These are phyloP conservation scores for Epichloe gansuensis DNA, from an alignment of 2,329 filamentous ascomycete genomes.

Conservation along the genomic window DNA sequence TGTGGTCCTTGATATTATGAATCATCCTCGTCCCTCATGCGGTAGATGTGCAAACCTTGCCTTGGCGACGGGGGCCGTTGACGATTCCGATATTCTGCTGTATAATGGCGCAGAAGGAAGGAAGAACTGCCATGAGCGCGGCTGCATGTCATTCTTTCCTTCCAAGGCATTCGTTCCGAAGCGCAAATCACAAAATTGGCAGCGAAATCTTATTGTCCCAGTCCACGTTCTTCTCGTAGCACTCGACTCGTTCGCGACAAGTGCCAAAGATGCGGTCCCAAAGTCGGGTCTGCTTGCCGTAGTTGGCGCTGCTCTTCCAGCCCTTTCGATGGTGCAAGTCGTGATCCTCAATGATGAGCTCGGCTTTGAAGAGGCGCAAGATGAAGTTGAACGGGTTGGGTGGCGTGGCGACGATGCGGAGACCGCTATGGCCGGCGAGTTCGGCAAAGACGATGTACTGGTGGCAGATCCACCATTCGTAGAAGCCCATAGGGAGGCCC, in stretches of 20 bases:
- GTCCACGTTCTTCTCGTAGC: constrained; percentile 1
- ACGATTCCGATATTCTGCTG: too few species aligned
- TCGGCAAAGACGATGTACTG: constrained; percentile 6
- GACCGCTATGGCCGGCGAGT: constrained; percentile 5
- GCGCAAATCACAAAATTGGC: not conserved
- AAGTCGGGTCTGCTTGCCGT: constrained; percentile 6
- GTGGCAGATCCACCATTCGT: constrained; percentile 7
- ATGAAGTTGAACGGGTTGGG: constrained; percentile 4
- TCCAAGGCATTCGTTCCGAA: too few species aligned
- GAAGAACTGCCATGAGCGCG: too few species aligned
- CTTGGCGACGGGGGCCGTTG: too few species aligned
- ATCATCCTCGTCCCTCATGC: too few species aligned
- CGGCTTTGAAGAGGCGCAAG: not conserved
- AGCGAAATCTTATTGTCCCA: constrained; percentile 1
- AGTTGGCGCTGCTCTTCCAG: constrained; percentile 6
- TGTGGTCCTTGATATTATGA: too few species aligned
- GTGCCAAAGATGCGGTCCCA: constrained; percentile 6
- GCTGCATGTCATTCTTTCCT: too few species aligned
- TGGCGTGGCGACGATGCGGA: constrained; percentile 1
- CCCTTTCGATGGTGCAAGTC: constrained; percentile 7
- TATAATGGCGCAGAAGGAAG: too few species aligned
- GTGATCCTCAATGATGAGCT: constrained; percentile 6
- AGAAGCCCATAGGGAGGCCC: constrained; percentile 6
- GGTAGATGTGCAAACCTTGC: too few species aligned
- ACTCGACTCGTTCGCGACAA: constrained; percentile 5